A percentile compares a stretch with the other conserved stretches of the same genome.
phyloP scores from a whole-genome alignment of 2,329 filamentous ascomycete genomes.

The Monosporascus ibericus region DNA sequence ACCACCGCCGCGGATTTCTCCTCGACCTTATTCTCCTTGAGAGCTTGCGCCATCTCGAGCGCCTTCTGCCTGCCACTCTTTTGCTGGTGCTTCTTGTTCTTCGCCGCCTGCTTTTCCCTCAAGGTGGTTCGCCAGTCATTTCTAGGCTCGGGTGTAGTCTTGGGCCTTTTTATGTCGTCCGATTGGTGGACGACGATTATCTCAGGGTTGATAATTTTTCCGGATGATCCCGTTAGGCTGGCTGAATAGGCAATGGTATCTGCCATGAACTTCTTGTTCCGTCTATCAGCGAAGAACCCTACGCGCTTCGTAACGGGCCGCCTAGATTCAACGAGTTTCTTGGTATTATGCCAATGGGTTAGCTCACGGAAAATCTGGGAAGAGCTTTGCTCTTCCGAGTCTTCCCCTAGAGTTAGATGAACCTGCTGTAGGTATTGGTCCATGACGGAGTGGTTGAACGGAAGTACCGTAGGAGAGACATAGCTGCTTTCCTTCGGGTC shows the following conservation, averaged over 20 bases:
- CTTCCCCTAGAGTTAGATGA: conserved; percentile 26
- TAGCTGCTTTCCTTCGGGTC: too few species aligned
- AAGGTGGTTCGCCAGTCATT: conserved; percentile 9
- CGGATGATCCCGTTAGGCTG: conserved; percentile 59
- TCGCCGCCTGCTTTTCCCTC: conserved; percentile 15
- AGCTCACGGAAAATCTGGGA: conserved; percentile 40
- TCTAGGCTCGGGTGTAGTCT: conserved; percentile 10
- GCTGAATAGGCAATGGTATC: conserved; percentile 64
- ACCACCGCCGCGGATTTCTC: conserved; percentile 25
- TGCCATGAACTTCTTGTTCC: conserved; percentile 60
- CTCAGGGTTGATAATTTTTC: conserved; percentile 59
- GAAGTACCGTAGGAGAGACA: conserved; percentile 27
- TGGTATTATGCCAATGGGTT: conserved; percentile 58
- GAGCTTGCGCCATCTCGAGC: conserved; percentile 25
- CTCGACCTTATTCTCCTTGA: conserved; percentile 28
- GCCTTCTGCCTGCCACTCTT: conserved; percentile 33
- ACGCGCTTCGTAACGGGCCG: conserved; percentile 18
- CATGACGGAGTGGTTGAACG: conserved; percentile 42
- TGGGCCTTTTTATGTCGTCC: conserved; percentile 9
- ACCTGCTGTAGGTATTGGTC: conserved; percentile 39
- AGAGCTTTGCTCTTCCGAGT: conserved; percentile 15
- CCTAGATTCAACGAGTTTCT: conserved; percentile 41
- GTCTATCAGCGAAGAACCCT: conserved; percentile 30
- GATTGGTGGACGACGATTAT: conserved; percentile 45
- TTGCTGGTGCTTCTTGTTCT: conserved; percentile 13